Base-by-base conservation (phyloP, 2,329 filamentous ascomycete species). In the Botryosphaeria dothidea region DNA sequence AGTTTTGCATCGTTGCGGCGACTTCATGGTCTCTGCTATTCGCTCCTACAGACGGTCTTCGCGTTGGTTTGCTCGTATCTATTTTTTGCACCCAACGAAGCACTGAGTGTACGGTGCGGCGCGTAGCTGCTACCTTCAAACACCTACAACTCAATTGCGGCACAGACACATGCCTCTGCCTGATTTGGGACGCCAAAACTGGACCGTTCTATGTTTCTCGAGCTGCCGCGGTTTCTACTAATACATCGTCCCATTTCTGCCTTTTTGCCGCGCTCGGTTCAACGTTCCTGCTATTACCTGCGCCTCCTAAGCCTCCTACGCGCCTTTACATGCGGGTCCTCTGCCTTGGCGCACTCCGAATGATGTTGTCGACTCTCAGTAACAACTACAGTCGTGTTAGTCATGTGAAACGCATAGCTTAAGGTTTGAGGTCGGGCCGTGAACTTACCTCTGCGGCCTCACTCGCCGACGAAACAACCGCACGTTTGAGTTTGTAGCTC, bases 401-500 rank as follows among this genome's bases (percentile, higher is more conserved):
- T 34, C 56, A 41, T 51, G 46, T 68, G 51, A 6, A 49, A 61
- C 54, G 41, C 25, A 48, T 45, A 51, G 51, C n/a, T 45, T 60
- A 31, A 23, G 27, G 27, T 52, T 23, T 31, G 38, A 23, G 4
- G 27, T 21, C 27, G n/a, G 56, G 11, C 56, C 38, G 36, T 63
- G 46, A 36, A 77, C 88, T 83, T 84, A 96, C 92, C 86, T 99
- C 95, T 69, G 95, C 93, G 68, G 95, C 95, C 81, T 99, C 95
- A 66, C 92, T 96, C 23, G 95, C 95, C 67, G 93, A 97, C 62
- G 91, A 96, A 60, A 99, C 95, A 63, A 99, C 95, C n/a, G 95
- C 95, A 77, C 88, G 90, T 87, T 99, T 99, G 77, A 99, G 82
- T 85, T 99, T 99, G 85, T 97, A 98, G 79, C 92, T 96, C 83